Percentiles rank a stretch among this genome's conserved stretches.
Evolutionary conservation across 2,329 filamentous ascomycete species (phyloP).

Genomic region (Cephalotrichum gorgonifer): DNA sequence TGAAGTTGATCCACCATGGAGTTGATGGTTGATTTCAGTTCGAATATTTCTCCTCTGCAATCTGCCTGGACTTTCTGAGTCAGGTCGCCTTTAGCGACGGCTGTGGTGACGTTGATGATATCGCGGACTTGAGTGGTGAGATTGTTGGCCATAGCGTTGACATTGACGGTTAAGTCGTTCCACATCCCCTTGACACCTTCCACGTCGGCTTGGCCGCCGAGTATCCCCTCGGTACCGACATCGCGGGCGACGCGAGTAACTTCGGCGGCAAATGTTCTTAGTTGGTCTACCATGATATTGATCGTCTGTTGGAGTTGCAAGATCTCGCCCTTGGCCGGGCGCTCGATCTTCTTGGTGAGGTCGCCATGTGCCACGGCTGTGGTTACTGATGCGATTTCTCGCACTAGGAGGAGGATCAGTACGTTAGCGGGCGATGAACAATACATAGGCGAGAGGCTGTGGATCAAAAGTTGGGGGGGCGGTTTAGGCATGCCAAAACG

Average conservation of each 20-base stretch:
- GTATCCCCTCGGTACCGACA: constrained; percentile 73
- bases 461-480: too few relatives aligned
- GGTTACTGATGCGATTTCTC: constrained; percentile 76
- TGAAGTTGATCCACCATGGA: constrained; percentile 98
- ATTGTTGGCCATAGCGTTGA: constrained; percentile 83
- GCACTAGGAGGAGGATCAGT: constrained; percentile 37
- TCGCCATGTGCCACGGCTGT: constrained; percentile 77
- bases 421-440: not conserved
- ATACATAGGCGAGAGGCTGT: too few relatives aligned
- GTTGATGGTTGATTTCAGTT: constrained; percentile 97
- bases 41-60: constrained; percentile 82
- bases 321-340: constrained; percentile 72
- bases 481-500: too few relatives aligned
- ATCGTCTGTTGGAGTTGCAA: constrained; percentile 76
- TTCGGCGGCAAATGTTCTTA: constrained; percentile 74
- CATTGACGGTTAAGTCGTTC: constrained; percentile 78
- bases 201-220: constrained; percentile 74
- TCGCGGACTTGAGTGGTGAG: constrained; percentile 85
- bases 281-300: constrained; percentile 82
- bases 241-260: constrained; percentile 75
- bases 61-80: constrained; percentile 95
- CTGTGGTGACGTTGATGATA: constrained; percentile 74
- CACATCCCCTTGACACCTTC: constrained; percentile 81
- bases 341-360: constrained; percentile 74
- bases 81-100: constrained; percentile 73